A percentile compares a stretch with the other conserved stretches of the same genome.
phyloP scores from a whole-genome alignment of 805 yeast species.

The Ogataea neopini region DNA sequence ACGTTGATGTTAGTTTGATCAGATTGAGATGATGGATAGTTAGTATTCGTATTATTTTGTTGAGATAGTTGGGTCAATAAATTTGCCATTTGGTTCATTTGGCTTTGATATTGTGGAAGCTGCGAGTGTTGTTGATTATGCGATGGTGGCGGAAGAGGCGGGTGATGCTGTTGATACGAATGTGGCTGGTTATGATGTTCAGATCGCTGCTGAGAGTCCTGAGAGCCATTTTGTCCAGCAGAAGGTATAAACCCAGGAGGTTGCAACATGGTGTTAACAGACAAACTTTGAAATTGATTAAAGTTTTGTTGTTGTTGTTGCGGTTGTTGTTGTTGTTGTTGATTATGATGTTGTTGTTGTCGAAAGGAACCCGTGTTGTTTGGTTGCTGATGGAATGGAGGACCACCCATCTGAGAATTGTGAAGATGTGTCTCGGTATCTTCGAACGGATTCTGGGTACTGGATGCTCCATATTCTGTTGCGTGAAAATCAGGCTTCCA shows the following conservation, averaged over 20 bases:
- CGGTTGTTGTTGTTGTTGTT: background rate
- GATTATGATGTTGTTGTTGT: background rate
- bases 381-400: background rate
- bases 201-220: background rate
- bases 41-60: constrained; percentile 2
- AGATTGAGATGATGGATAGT: constrained; percentile 1
- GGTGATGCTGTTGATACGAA: background rate
- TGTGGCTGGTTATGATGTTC: background rate
- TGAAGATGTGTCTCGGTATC: background rate
- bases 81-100: constrained; percentile 15
- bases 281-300: background rate
- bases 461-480: background rate
- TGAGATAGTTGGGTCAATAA: constrained; percentile 13
- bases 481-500: constrained; percentile 22
- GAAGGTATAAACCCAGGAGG: background rate
- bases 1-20: constrained; percentile 1
- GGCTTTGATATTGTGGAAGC: constrained; percentile 1
- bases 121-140: background rate
- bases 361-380: background rate
- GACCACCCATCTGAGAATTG: background rate
- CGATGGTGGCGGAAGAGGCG: background rate
- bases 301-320: background rate
- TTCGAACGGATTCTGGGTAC: background rate
- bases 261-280: background rate
- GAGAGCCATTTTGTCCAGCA: background rate